These are phyloP conservation scores for Panicum virgatum DNA, from an alignment of 202 grass and related monocot genomes.

Conservation along the genomic window DNA sequence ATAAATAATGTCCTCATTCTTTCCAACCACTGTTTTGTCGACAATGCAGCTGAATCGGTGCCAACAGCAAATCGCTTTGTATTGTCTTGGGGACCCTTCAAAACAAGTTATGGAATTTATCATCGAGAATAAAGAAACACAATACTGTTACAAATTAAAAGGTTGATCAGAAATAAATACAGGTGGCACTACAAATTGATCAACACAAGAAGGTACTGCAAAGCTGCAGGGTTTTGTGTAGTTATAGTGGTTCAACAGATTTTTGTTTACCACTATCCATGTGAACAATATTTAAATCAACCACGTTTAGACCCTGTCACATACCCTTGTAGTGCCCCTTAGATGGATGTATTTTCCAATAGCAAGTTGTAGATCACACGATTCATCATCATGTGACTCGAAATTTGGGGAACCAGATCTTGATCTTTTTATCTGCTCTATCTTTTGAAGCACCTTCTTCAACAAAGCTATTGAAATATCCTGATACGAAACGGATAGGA, in stretches of 20 bases:
- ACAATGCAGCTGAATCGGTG: constrained; percentile 54
- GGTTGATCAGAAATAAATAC: constrained; percentile 31
- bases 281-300: constrained; percentile 27
- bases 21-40: constrained; percentile 91
- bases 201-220: neutral
- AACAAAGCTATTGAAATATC: constrained; percentile 76
- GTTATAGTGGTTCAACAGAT: constrained; percentile 3
- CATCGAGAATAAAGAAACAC: constrained; percentile 31
- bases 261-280: constrained; percentile 17
- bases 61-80: constrained; percentile 58
- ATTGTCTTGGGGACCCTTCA: constrained; percentile 84
- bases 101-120: constrained; percentile 32
- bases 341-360: constrained; percentile 77
- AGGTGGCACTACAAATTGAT: neutral
- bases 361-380: constrained; percentile 71
- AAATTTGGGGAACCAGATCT: constrained; percentile 88
- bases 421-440: constrained; percentile 91
- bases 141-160: constrained; percentile 6
- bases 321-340: constrained; percentile 90
- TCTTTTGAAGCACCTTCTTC: constrained; percentile 83
- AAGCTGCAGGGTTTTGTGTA: constrained; percentile 1
- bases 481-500: constrained; percentile 48
- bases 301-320: constrained; percentile 9
- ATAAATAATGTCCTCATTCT: constrained; percentile 90
- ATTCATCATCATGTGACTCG: constrained; percentile 71